Percentiles rank a stretch among this genome's conserved stretches.
These are phyloP conservation scores for Mortierella sp. DNA, from an alignment of 371 early-diverging fungal genomes.

Conservation along the genomic window DNA sequence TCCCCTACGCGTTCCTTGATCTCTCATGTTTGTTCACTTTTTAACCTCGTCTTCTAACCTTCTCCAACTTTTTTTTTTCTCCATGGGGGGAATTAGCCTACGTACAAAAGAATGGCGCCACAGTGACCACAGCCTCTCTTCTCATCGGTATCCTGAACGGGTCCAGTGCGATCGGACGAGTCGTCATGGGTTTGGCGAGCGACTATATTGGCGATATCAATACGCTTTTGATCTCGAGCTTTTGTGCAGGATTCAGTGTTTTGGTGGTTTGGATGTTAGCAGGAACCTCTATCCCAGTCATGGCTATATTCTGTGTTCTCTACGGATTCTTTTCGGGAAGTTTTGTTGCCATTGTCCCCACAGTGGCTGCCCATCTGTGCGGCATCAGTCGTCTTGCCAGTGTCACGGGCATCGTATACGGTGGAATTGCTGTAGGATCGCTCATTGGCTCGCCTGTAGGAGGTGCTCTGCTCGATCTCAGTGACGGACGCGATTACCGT, in stretches of 20 bases:
- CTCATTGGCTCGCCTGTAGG: slow-evolving; percentile 66
- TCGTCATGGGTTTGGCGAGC: slow-evolving; percentile 42
- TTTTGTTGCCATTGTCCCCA: slow-evolving; percentile 64
- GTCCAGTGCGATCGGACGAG: slow-evolving; percentile 44
- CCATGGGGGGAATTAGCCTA: slow-evolving; percentile 12
- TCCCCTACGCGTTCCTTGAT: not conserved
- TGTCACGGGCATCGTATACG: slow-evolving; percentile 57
- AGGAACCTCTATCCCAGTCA: slow-evolving; percentile 53
- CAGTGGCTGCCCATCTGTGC: slow-evolving; percentile 58
- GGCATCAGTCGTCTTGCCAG: slow-evolving; percentile 58
- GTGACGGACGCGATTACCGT: slow-evolving; percentile 21
- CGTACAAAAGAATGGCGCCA: slow-evolving; percentile 36
- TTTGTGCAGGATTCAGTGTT: slow-evolving; percentile 55
- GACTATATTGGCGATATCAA: slow-evolving; percentile 73
- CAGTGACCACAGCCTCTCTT: slow-evolving; percentile 55
- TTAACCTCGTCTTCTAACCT: not conserved
- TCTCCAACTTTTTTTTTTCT: not conserved
- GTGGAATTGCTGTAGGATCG: slow-evolving; percentile 57
- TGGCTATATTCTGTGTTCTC: slow-evolving; percentile 60
- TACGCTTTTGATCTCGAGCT: slow-evolving; percentile 56
- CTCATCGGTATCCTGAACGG: slow-evolving; percentile 58
- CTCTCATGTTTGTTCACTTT: not conserved
- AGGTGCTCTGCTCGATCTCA: slow-evolving; percentile 59
- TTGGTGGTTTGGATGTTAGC: slow-evolving; percentile 73
- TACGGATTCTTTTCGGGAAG: slow-evolving; percentile 62